Conservation (phyloP, 2,329 filamentous ascomycete genomes). For the Pseudonectria buxi region DNA sequence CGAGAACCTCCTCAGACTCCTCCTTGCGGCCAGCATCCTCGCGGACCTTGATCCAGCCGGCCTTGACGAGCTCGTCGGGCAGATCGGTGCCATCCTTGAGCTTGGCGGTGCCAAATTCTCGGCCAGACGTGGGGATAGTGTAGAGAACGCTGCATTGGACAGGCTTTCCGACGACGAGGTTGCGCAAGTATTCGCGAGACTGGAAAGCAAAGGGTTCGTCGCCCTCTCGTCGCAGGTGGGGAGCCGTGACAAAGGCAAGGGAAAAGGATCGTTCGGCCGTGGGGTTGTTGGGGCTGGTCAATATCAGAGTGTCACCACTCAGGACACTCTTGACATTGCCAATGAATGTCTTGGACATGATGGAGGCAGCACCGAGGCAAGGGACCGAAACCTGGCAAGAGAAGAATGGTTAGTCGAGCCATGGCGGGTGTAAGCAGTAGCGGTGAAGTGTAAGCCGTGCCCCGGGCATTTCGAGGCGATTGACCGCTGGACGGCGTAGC, state of each 20-base stretch:
- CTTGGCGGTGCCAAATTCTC: slow-evolving; percentile 79
- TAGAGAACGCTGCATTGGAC: slow-evolving; percentile 83
- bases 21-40: slow-evolving; percentile 93
- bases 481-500: no score
- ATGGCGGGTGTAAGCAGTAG: slow-evolving; percentile 1
- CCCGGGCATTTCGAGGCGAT: not conserved
- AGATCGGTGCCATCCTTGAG: slow-evolving; percentile 70
- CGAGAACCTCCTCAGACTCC: slow-evolving; percentile 67
- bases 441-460: slow-evolving; percentile 1
- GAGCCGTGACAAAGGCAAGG: slow-evolving; percentile 86
- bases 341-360: slow-evolving; percentile 49
- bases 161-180: slow-evolving; percentile 75
- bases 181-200: slow-evolving; percentile 87
- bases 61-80: slow-evolving; percentile 76
- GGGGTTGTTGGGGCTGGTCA: slow-evolving; percentile 75
- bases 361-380: slow-evolving; percentile 20
- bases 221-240: slow-evolving; percentile 77
- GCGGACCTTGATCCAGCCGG: slow-evolving; percentile 87
- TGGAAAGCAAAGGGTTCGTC: slow-evolving; percentile 92
- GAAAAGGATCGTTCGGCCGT: slow-evolving; percentile 79
- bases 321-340: slow-evolving; percentile 87
- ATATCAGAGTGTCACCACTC: slow-evolving; percentile 85
- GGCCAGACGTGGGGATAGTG: slow-evolving; percentile 74
- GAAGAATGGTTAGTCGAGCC: slow-evolving; percentile 10
- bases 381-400: slow-evolving; percentile 12